Evolutionary conservation across 2,329 filamentous ascomycete genomes (phyloP), one percentile per base, ranked within the genome.

Genomic region (Exophiala sideris): DNA sequence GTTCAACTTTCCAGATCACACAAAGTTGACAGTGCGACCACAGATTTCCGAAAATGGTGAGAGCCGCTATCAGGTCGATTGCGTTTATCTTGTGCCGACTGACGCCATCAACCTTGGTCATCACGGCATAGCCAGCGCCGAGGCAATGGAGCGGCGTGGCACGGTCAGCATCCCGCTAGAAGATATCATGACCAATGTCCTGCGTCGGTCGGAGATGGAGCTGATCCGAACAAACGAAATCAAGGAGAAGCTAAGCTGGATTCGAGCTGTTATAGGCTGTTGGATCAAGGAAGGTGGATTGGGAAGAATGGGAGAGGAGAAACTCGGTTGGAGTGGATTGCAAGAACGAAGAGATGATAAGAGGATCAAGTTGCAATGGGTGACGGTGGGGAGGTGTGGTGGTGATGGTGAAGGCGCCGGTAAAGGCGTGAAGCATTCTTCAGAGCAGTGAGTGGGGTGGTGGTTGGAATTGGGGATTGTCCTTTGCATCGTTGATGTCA

Each of bases 1-100:
- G 62, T 77, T 79, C 66, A 79, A 79, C 59, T 79, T 78, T 60
- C 76, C 76, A 2, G 76, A 79, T 51, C 76, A 79, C 56, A 79
- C 76, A 10, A 79, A 79, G 58, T 67, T 79, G 10, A 70, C 77
- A n/a, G 65, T 78, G 33, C 73, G 75, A 3, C 67, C 44, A 36
- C 51, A 59, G 46, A 52, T 54, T 29, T 48, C 45, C 21, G 46
- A 52, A 20, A 35, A 45, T 11, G 50, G 45, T 12, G 49, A 50
- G 5, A 8, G 48, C 69, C 11, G 69, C 67, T 61, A 57, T 38
- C 42, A 58, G 41, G 55, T 76, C 24, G 75, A 78, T 63, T 76
- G 77, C 59, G 77, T 77, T 57, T 75, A 77, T 50, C 69, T 79
- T 4, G 75, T 75, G 1, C 67, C 73, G 1, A 69, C 70, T 12